phyloP scores from a whole-genome alignment of 139 green algal species.

The Chlorella sp. region DNA sequence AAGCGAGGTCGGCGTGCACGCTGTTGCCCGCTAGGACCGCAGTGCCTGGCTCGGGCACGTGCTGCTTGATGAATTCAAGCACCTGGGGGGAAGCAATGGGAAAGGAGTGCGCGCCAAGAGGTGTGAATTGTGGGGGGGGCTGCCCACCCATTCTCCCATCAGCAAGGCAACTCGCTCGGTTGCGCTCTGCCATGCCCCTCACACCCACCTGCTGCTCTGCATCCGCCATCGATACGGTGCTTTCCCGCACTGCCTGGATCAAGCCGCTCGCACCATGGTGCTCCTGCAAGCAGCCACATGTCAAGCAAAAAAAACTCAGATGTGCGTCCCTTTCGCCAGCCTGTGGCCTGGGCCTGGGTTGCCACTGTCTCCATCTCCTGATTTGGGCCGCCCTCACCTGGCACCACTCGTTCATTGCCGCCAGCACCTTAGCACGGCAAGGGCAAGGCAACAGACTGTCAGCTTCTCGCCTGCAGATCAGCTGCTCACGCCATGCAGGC shows the following conservation, averaged over 20 bases:
- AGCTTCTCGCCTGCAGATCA: not conserved
- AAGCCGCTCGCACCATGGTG: conserved; percentile 72
- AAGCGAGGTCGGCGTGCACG: conserved; percentile 88
- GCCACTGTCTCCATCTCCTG: no score
- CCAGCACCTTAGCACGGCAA: conserved; percentile 11
- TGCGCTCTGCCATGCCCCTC: no score
- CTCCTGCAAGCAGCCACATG: no score
- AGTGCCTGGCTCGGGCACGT: conserved; percentile 35
- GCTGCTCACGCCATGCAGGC: not conserved
- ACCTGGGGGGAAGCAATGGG: no score
- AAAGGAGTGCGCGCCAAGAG: no score
- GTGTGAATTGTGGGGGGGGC: no score
- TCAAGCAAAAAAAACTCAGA: no score
- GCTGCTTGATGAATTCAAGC: conserved; percentile 69
- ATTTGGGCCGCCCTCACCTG: no score
- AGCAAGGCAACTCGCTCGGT: no score
- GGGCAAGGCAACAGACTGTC: not conserved
- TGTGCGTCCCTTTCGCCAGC: no score
- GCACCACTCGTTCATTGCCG: conserved; percentile 94
- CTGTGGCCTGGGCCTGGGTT: no score
- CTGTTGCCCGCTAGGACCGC: conserved; percentile 72
- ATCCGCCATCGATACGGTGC: conserved; percentile 55
- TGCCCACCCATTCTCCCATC: no score
- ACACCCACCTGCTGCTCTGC: conserved; percentile 79
- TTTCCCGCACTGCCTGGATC: conserved; percentile 55